Conservation (phyloP, 2,329 filamentous ascomycete genomes). For the Phaeoacremonium minimum region DNA sequence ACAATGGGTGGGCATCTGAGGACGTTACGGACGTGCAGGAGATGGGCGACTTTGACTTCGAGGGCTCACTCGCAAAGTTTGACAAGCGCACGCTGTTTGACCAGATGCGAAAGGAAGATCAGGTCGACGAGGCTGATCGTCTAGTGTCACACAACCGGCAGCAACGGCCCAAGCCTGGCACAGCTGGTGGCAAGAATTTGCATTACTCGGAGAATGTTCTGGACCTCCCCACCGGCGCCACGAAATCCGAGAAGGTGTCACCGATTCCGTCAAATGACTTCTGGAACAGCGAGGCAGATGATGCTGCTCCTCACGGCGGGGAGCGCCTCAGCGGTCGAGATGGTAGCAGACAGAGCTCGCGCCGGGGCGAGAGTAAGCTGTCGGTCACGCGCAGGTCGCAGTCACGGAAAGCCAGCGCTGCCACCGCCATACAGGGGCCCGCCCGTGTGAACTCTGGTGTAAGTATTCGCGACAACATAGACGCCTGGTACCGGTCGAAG, state of each 20-base stretch:
- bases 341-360: conserved; percentile 44
- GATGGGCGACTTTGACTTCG: conserved; percentile 92
- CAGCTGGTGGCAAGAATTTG: conserved; percentile 79
- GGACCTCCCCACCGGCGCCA: conserved; percentile 45
- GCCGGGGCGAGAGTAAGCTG: conserved; percentile 49
- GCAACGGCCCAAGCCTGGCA: conserved; percentile 58
- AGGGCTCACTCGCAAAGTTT: conserved; percentile 84
- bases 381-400: conserved; percentile 45
- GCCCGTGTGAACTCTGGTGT: conserved; percentile 45
- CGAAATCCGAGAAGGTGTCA: conserved; percentile 24
- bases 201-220: conserved; percentile 92
- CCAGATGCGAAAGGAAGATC: conserved; percentile 84
- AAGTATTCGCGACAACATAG: conserved; percentile 19
- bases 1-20: conserved; percentile 92
- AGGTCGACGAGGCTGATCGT: conserved; percentile 83
- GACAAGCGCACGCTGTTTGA: conserved; percentile 91
- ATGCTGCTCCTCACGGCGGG: conserved; percentile 40
- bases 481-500: conserved; percentile 20
- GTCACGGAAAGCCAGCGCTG: conserved; percentile 51
- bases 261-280: conserved; percentile 46
- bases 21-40: conserved; percentile 94
- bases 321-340: conserved; percentile 47
- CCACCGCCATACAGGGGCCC: conserved; percentile 32
- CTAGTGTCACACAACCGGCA: conserved; percentile 83
- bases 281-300: conserved; percentile 74